These are phyloP conservation scores for Malus hybrid DNA, from an alignment of 331 rosid species.

Conservation along the genomic window DNA sequence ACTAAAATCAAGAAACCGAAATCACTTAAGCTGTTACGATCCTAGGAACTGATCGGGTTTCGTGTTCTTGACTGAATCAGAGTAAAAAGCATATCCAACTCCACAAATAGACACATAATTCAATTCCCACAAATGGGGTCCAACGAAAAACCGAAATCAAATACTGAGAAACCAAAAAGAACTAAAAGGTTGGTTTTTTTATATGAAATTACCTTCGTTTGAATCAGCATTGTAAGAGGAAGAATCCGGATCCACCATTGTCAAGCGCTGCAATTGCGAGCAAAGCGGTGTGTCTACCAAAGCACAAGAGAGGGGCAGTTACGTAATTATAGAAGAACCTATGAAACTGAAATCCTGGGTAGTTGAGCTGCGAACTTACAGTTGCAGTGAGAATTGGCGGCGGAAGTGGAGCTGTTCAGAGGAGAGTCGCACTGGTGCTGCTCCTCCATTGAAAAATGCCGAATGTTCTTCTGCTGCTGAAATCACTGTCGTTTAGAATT, in stretches of 20 bases:
- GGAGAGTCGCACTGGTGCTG: conserved; percentile 41
- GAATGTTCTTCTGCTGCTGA: not conserved
- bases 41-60: not conserved
- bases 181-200: not conserved
- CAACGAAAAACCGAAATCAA: not conserved
- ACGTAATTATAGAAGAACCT: conserved; percentile 13
- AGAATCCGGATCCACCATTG: conserved; percentile 32
- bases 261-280: conserved; percentile 14
- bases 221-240: not conserved
- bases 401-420: conserved; percentile 24
- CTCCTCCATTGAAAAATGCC: conserved; percentile 22
- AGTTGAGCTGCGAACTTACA: conserved; percentile 15
- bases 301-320: not conserved
- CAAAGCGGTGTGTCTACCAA: conserved; percentile 21
- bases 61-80: not conserved
- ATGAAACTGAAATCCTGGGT: not conserved
- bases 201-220: not conserved
- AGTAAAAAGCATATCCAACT: not conserved
- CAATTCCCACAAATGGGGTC: not conserved
- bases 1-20: not conserved
- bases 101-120: not conserved
- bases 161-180: not conserved
- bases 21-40: not conserved
- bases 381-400: conserved; percentile 12
- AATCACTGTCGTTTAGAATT: conserved; percentile 1